Evolutionary conservation across 2,329 filamentous ascomycete species (phyloP), one percentile per base, ranked within the genome.

Genomic region (Diaporthe capsici): DNA sequence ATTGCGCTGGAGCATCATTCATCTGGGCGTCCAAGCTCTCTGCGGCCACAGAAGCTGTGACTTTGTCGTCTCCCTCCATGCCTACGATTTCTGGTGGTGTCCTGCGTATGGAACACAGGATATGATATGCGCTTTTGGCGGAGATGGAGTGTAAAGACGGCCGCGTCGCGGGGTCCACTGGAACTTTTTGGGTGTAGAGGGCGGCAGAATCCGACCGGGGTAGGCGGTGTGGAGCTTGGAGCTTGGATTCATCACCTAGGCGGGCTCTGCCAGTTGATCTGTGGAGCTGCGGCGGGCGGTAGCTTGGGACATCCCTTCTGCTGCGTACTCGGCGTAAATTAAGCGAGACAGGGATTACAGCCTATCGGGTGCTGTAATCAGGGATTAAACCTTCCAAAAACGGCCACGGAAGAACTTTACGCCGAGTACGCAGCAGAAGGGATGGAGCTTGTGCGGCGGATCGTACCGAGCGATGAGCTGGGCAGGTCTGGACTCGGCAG

Each of bases 101-200:
- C 22, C n/a, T 65, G 10, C n/a, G 31, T 17, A 44, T 8, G 47
- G 12, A 31, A 42, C 22, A 44, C 28, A n/a, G 71, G 12, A 15
- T 55, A 6, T 28, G 25, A 34, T 63, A 28, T 31, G 53, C 37
- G 53, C 25, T 34, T 37, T 47, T 37, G 71, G 13, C n/a, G 9
- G 44, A 28, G 47, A 25, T 12, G n/a, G 25, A 22, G 39, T 22
- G 25, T 34, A 42, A 37, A 42, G 49, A 20, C 25, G 31, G 47
- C 6, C 6, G 53, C 15, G 51, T 58, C 34, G 47, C 55, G 58
- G 75, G 49, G 34, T 75, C 39, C 74, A 60, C 65, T 75, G 51
- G 51, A 68, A 63, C 55, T 74, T 76, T 76, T 76, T 71, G 47
- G 57, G 22, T 57, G 58, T 44, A 15, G 12, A 8, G 28, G 47